Base-by-base conservation (phyloP, 2,329 filamentous ascomycete genomes). In the Ophiostoma populinum region DNA sequence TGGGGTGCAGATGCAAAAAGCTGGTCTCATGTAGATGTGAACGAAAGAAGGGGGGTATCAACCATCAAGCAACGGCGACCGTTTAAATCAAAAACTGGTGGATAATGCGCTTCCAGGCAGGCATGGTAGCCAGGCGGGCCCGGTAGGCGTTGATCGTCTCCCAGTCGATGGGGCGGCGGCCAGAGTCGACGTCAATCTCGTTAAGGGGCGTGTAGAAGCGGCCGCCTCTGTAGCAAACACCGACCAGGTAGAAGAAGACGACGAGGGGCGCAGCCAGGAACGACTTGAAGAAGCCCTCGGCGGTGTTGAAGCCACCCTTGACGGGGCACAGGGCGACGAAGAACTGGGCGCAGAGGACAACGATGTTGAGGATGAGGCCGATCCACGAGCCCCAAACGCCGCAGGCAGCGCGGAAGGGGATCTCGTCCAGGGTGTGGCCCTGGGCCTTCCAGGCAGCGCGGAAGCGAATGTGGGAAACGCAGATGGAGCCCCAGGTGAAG, bases 401-500 rank as follows among this genome's bases (percentile, higher is more conserved):
- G 24, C 62, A 60, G 26, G 69, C 55, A 2, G 73, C 70, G 34
- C 60, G 53, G 57, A 77, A 82, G 0, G 76, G 70, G 11, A 83
- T 67, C 52, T 81, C 76, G 27, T 75, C 67, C 2, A 76, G 51
- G 3, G 62, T 66, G 50, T 72, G 70, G n/a, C 72, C 69, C 26
- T 74, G 62, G 19, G 60, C 52, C 18, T 55, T 58, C 75, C 75
- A 80, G 0, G 73, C 75, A 3, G 53, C 47, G 24, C 75, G 70
- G 62, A 80, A 78, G 15, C 75, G 71, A 47, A 80, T 77, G 46
- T 80, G 76, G 3, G 71, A 63, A 3, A 75, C 54, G 46, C 73
- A 78, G 45, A 80, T 77, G 25, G 69, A 75, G 13, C 65, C 73
- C 75, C 75, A 81, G 9, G 73, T 73, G 50, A 77, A 78, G 28